Base-by-base conservation (phyloP, 768 basidiomycete genomes). In the Calocybe indica region DNA sequence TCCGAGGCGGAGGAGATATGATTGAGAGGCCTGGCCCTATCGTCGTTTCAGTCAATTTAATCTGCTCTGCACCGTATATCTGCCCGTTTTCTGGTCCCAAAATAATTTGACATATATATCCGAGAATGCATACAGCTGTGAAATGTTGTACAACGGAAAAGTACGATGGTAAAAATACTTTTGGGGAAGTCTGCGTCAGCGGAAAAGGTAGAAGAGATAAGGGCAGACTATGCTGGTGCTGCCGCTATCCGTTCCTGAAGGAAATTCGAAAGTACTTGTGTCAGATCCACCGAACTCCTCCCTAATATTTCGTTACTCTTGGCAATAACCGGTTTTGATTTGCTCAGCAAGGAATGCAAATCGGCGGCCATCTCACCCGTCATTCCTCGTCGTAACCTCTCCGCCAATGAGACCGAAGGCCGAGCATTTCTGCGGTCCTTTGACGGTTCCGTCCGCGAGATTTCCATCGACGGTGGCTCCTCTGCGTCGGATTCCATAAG, bases 311-410 rank as follows among this genome's bases (percentile, higher is more conserved):
- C 61, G 50, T 79, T 69, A 55, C 79, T 79, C 61, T 86, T 85
- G 10, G 67, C 72, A 22, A 91, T 64, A 33, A 88, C 63, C 0
- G 81, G 75, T 54, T 79, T 82, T 10, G 85, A 74, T 55, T 80
- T 87, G 49, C 65, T 78, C 63, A 91, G 48, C 55, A 90, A 60
- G 4, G 76, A 69, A 58, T 83, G 80, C 51, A 91, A 53, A 61
- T 91, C 89, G 1, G 74, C 73, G 36, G 80, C 82, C 76, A 90
- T 80, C 66, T 91, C 88, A 1, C 83, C 85, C 6, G 84, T 84
- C 82, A 89, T 83, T 0, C 86, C 87, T 51, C 88, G 68, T 56
- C 88, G 68, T 55, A 88, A 54, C 33, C 83, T 69, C 51, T 85
- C 83, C 49, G 83, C 79, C 62, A 88, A 62, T 39, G 78, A 70